Percentiles rank a stretch among this genome's conserved stretches.
These are phyloP conservation scores for Kandelia obovata DNA, from an alignment of 345 rosid genomes.

Conservation along the genomic window DNA sequence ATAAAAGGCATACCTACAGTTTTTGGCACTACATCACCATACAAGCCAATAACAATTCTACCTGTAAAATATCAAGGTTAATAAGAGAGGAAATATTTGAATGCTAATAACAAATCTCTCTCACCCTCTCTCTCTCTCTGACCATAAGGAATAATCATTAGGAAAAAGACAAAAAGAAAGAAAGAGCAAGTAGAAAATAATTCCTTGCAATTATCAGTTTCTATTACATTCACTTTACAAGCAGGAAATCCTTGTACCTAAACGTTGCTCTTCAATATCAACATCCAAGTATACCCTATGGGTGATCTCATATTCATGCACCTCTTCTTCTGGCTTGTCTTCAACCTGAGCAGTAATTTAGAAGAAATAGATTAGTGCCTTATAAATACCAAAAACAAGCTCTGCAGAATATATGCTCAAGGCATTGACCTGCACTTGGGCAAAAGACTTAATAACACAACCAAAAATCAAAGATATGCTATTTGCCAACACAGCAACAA, in stretches of 20 bases:
- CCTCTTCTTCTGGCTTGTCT: constrained; percentile 47
- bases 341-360: constrained; percentile 45
- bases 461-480: not conserved
- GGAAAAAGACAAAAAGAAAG: not conserved
- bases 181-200: not conserved
- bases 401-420: not conserved
- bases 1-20: constrained; percentile 68
- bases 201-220: not conserved
- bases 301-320: constrained; percentile 70
- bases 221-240: not conserved
- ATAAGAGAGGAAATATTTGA: constrained; percentile 11
- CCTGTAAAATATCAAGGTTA: constrained; percentile 52
- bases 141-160: too few species aligned
- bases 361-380: constrained; percentile 5
- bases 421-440: not conserved
- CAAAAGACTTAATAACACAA: not conserved
- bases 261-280: constrained; percentile 83
- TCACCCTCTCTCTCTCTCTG: too few species aligned
- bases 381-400: not conserved
- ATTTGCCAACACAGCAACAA: not conserved
- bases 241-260: constrained; percentile 40
- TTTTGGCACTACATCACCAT: constrained; percentile 82
- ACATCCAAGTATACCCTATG: constrained; percentile 90
- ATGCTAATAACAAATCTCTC: too few species aligned
- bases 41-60: constrained; percentile 89